A percentile compares a stretch with the other conserved stretches of the same genome.
Evolutionary conservation across 805 yeast genomes (phyloP).

Genomic region (Debaryomyces hansenii): DNA sequence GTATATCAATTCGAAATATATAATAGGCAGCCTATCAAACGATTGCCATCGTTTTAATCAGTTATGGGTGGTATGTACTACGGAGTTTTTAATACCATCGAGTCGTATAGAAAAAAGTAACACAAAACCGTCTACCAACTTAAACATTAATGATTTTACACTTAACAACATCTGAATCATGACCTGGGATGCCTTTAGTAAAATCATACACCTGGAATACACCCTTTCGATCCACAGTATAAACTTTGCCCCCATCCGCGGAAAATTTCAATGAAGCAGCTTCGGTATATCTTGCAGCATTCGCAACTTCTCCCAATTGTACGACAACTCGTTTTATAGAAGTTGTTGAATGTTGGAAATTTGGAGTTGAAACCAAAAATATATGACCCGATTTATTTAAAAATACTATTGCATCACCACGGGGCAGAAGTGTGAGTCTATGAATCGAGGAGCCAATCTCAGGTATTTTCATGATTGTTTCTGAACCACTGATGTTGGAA

Average conservation of each 20-base stretch:
- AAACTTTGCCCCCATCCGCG: constrained; percentile 77
- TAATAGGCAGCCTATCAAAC: too few relatives aligned
- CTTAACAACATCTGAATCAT: constrained; percentile 63
- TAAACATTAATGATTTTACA: constrained; percentile 53
- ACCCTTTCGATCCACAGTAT: constrained; percentile 80
- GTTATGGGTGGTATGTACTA: too few relatives aligned
- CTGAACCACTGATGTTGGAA: constrained; percentile 42
- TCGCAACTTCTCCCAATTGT: constrained; percentile 73
- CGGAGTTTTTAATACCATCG: too few relatives aligned
- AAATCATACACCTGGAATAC: constrained; percentile 77
- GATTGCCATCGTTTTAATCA: too few relatives aligned
- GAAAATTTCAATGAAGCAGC: constrained; percentile 80
- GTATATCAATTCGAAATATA: too few relatives aligned
- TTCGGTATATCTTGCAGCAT: constrained; percentile 69
- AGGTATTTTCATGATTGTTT: constrained; percentile 53
- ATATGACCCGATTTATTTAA: constrained; percentile 77
- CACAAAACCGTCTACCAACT: not conserved
- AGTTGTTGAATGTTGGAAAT: constrained; percentile 22
- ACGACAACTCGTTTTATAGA: constrained; percentile 51
- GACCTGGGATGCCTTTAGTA: constrained; percentile 77
- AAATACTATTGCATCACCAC: constrained; percentile 84
- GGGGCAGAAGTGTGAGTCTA: constrained; percentile 70
- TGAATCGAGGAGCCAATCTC: constrained; percentile 84
- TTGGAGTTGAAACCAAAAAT: constrained; percentile 65
- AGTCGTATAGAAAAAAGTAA: too few relatives aligned